Percentiles rank a stretch among this genome's conserved stretches.
phyloP scores from a whole-genome alignment of 805 yeast genomes.

The Candida hungchunana region DNA sequence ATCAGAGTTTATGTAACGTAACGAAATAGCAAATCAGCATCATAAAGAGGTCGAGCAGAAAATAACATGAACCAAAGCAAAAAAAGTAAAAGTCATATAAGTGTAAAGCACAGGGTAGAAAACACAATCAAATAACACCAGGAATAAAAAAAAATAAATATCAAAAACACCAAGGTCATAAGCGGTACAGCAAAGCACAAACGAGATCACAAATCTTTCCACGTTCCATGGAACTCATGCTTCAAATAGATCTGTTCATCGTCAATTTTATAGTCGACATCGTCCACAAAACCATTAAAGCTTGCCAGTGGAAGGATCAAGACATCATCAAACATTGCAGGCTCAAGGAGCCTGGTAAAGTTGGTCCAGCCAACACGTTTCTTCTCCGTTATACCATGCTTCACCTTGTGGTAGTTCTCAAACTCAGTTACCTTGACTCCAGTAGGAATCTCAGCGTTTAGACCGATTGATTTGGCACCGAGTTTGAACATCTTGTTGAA shows the following conservation, averaged over 20 bases:
- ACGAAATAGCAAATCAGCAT: too few relatives aligned
- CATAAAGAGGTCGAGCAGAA: too few relatives aligned
- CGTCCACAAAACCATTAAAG: constrained; percentile 20
- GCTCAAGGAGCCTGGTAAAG: constrained; percentile 16
- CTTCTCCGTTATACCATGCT: constrained; percentile 8
- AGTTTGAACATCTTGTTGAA: constrained; percentile 34
- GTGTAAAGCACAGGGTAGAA: too few relatives aligned
- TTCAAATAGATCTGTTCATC: constrained; percentile 13
- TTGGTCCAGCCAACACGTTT: constrained; percentile 19
- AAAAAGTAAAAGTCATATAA: too few relatives aligned
- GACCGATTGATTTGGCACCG: neutral
- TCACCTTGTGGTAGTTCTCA: constrained; percentile 13
- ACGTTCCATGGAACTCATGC: constrained; percentile 21
- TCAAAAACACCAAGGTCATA: too few relatives aligned
- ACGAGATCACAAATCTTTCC: constrained; percentile 18
- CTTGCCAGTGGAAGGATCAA: constrained; percentile 18
- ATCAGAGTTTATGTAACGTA: too few relatives aligned
- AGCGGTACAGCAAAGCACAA: too few relatives aligned
- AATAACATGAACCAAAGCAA: too few relatives aligned
- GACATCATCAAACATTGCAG: constrained; percentile 21
- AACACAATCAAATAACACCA: too few relatives aligned
- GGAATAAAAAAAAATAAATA: too few relatives aligned
- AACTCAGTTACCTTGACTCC: constrained; percentile 7
- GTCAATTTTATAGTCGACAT: constrained; percentile 8
- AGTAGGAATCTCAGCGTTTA: constrained; percentile 35